phyloP scores from a whole-genome alignment of 495 filamentous ascomycete species.

The Thermothielavioides terrestris region DNA sequence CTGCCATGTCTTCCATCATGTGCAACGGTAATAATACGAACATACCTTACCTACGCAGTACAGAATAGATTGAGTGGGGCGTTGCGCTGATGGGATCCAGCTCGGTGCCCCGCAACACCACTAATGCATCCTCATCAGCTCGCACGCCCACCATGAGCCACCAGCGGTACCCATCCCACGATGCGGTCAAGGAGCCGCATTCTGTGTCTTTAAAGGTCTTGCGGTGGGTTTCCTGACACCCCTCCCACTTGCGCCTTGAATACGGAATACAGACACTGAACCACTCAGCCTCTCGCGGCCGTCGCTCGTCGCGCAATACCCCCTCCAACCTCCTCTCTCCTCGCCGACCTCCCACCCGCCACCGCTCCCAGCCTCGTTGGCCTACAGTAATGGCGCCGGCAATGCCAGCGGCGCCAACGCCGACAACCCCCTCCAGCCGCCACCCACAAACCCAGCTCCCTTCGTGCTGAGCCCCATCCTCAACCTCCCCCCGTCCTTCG shows the following conservation, averaged over 20 bases:
- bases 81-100: not conserved
- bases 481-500: constrained; percentile 88
- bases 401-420: too few species aligned
- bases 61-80: not conserved
- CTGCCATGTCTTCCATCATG: too few species aligned
- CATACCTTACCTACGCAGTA: too few species aligned
- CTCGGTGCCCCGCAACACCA: not conserved
- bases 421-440: not conserved
- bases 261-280: not conserved
- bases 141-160: constrained; percentile 34
- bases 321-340: constrained; percentile 26
- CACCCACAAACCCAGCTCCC: constrained; percentile 32
- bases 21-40: too few species aligned
- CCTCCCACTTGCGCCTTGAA: not conserved
- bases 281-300: constrained; percentile 42
- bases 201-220: constrained; percentile 79
- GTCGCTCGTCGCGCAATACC: constrained; percentile 46
- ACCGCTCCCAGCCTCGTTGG: constrained; percentile 38
- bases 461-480: constrained; percentile 52
- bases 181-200: constrained; percentile 66
- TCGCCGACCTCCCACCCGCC: constrained; percentile 10
- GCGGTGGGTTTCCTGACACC: constrained; percentile 33
- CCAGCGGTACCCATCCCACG: constrained; percentile 48
- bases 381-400: constrained; percentile 27
- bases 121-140: not conserved